Evolutionary conservation across 2,329 filamentous ascomycete species (phyloP).

Genomic region (Monosporascus sp.): DNA sequence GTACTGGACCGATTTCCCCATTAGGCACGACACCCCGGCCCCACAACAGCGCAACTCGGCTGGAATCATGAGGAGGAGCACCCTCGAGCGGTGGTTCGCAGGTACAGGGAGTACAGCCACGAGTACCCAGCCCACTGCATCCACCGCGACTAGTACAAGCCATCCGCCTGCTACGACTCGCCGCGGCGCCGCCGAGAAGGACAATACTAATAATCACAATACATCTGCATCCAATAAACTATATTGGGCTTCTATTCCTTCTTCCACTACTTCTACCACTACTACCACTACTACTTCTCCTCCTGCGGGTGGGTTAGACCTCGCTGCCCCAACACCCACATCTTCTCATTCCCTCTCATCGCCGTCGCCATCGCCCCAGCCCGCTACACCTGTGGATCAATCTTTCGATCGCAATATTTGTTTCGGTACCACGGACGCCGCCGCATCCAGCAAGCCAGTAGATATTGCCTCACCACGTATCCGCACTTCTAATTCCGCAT

Average conservation of each 20-base stretch:
- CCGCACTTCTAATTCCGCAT: constrained; percentile 15
- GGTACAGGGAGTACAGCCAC: constrained; percentile 2
- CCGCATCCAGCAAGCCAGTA: constrained; percentile 30
- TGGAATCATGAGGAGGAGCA: constrained; percentile 16
- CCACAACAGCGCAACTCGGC: not conserved
- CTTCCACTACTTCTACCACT: constrained; percentile 31
- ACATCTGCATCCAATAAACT: not conserved
- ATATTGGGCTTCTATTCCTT: constrained; percentile 15
- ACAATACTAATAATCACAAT: constrained; percentile 15
- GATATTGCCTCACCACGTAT: constrained; percentile 24
- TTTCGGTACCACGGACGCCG: constrained; percentile 14
- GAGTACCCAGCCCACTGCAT: constrained; percentile 8
- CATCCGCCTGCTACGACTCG: constrained; percentile 19
- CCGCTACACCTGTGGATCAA: constrained; percentile 36
- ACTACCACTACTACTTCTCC: constrained; percentile 23
- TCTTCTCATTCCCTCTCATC: constrained; percentile 33
- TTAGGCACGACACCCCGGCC: not conserved
- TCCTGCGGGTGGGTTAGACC: not conserved
- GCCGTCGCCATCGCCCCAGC: constrained; percentile 36
- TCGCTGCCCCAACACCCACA: constrained; percentile 28
- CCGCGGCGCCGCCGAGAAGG: constrained; percentile 20
- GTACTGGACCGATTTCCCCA: not conserved
- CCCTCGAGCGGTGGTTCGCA: constrained; percentile 22
- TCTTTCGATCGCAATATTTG: constrained; percentile 22
- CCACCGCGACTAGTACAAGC: constrained; percentile 17